Evolutionary conservation across 2,329 filamentous ascomycete species (phyloP).

Genomic region (Monosporascus sp.): DNA sequence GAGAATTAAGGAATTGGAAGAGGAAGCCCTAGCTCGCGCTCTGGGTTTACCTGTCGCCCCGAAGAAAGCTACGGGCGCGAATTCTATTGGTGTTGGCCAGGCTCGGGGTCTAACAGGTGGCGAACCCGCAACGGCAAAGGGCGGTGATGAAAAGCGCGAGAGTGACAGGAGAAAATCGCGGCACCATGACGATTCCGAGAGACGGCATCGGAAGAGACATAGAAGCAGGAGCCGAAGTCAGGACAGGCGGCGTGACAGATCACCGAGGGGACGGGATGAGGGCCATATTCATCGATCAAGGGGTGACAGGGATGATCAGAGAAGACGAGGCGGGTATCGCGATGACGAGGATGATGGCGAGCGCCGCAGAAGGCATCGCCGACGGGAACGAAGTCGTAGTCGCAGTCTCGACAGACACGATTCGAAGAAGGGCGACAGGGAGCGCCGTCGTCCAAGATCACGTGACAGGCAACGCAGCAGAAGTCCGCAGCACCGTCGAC

Average conservation of each 20-base stretch:
- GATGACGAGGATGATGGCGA: slow-evolving; percentile 13
- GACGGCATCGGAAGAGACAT: slow-evolving; percentile 28
- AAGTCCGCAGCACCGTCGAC: slow-evolving; percentile 14
- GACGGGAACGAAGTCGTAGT: slow-evolving; percentile 14
- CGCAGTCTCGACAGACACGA: slow-evolving; percentile 16
- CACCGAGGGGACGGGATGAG: slow-evolving; percentile 19
- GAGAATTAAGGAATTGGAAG: slow-evolving; percentile 82
- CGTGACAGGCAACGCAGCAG: slow-evolving; percentile 18
- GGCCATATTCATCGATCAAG: slow-evolving; percentile 14
- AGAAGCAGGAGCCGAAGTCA: slow-evolving; percentile 25
- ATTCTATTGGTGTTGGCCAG: slow-evolving; percentile 57
- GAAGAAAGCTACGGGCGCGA: slow-evolving; percentile 54
- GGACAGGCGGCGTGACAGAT: slow-evolving; percentile 20
- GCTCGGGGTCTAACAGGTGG: slow-evolving; percentile 24
- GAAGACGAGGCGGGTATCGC: slow-evolving; percentile 15
- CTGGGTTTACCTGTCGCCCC: slow-evolving; percentile 70
- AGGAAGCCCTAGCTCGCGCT: slow-evolving; percentile 80
- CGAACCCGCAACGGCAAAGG: slow-evolving; percentile 10
- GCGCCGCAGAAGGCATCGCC: slow-evolving; percentile 10
- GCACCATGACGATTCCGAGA: slow-evolving; percentile 25
- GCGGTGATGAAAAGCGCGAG: slow-evolving; percentile 14
- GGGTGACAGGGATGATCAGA: slow-evolving; percentile 41
- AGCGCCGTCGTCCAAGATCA: slow-evolving; percentile 15
- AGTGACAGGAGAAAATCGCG: slow-evolving; percentile 13
- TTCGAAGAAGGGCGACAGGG: slow-evolving; percentile 11